Conservation (phyloP, 805 yeast genomes). For the Pichia thaimueangensis region DNA sequence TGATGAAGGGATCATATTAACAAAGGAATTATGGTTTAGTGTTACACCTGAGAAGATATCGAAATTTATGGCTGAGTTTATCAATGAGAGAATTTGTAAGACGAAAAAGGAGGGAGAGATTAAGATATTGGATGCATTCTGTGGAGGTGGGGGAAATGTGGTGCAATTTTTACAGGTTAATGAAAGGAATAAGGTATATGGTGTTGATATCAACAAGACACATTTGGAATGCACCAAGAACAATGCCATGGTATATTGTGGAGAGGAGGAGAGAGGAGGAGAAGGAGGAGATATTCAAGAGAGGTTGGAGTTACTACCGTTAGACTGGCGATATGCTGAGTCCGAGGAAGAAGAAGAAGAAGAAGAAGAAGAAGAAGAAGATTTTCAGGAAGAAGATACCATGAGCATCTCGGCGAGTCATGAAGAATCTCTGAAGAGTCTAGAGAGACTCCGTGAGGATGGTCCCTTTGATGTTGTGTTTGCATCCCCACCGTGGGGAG, state of each 20-base stretch:
- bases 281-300: constrained; percentile 1
- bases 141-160: constrained; percentile 87
- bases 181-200: constrained; percentile 6
- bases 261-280: too few relatives aligned
- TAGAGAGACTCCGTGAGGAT: constrained; percentile 3
- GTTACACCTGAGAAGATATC: constrained; percentile 83
- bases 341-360: neutral
- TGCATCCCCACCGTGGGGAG: constrained; percentile 87
- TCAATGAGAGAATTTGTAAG: constrained; percentile 70
- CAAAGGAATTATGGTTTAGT: constrained; percentile 74
- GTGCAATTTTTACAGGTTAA: constrained; percentile 47
- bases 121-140: constrained; percentile 55
- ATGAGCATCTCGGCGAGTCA: constrained; percentile 3
- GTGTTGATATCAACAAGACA: constrained; percentile 10
- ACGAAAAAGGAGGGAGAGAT: neutral
- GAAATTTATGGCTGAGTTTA: constrained; percentile 46
- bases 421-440: constrained; percentile 1
- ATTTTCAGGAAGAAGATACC: neutral
- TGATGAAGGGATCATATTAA: constrained; percentile 64
- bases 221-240: constrained; percentile 14
- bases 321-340: constrained; percentile 10
- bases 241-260: constrained; percentile 6
- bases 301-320: constrained; percentile 4
- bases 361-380: neutral
- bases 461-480: constrained; percentile 47